phyloP scores from a whole-genome alignment of 2,329 filamentous ascomycete genomes.

The Xylogone sp. region DNA sequence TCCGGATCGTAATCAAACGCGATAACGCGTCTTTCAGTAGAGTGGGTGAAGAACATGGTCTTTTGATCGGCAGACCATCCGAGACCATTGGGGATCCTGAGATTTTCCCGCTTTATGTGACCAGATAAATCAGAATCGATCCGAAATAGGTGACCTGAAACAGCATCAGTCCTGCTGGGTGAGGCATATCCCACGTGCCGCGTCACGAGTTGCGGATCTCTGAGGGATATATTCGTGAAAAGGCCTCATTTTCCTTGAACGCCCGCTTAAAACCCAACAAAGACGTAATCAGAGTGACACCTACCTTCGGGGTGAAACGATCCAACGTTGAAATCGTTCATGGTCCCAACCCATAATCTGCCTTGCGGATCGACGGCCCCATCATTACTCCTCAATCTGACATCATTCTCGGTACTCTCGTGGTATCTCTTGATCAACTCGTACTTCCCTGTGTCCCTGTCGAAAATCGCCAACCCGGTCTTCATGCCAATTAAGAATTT shows the following conservation, averaged over 20 bases:
- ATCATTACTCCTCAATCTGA: constrained; percentile 69
- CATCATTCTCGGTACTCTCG: constrained; percentile 20
- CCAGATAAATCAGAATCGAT: constrained; percentile 61
- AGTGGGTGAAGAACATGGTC: constrained; percentile 74
- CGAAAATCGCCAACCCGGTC: constrained; percentile 73
- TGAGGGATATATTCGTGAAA: background rate
- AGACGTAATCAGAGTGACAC: constrained; percentile 5
- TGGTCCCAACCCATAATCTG: constrained; percentile 79
- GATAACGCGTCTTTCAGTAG: constrained; percentile 65
- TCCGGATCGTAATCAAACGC: constrained; percentile 68
- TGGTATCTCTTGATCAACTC: constrained; percentile 50
- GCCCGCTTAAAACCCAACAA: background rate
- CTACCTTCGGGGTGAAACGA: constrained; percentile 30
- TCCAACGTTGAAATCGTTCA: constrained; percentile 67
- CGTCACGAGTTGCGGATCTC: background rate
- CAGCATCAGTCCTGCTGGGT: background rate
- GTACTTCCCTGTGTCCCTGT: constrained; percentile 55
- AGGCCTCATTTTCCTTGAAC: background rate
- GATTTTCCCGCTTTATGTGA: constrained; percentile 54
- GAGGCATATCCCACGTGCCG: background rate
- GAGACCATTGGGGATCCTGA: constrained; percentile 82
- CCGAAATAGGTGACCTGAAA: constrained; percentile 66
- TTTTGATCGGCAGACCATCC: constrained; percentile 72
- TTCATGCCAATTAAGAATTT: constrained; percentile 78
- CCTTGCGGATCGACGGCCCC: constrained; percentile 77